Percentiles rank a stretch among this genome's conserved stretches.
phyloP scores from a whole-genome alignment of 2,329 filamentous ascomycete species.

The Piedraia hortae region DNA sequence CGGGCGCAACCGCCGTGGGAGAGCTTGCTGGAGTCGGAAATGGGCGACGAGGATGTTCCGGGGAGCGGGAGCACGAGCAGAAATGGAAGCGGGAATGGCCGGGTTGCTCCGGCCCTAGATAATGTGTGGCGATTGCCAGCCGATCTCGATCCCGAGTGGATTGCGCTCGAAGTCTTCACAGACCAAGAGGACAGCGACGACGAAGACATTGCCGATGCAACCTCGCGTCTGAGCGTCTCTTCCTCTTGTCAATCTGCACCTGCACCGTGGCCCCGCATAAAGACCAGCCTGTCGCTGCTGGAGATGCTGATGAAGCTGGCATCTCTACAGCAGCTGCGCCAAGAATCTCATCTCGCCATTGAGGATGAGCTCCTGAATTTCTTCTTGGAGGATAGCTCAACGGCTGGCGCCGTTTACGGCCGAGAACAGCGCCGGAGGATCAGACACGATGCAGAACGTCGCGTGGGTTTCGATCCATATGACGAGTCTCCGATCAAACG shows the following conservation, averaged over 20 bases:
- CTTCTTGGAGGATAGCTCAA: constrained; percentile 46
- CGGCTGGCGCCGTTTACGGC: constrained; percentile 31
- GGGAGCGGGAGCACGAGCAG: constrained; percentile 1
- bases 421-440: constrained; percentile 31
- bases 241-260: constrained; percentile 3
- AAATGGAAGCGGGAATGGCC: constrained; percentile 19
- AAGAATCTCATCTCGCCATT: constrained; percentile 66
- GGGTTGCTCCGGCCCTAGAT: constrained; percentile 17
- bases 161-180: constrained; percentile 63
- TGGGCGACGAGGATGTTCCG: constrained; percentile 1
- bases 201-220: constrained; percentile 18
- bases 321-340: constrained; percentile 75
- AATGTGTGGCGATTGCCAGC: constrained; percentile 34
- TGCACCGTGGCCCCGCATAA: constrained; percentile 18
- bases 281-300: constrained; percentile 48
- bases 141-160: constrained; percentile 68
- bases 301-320: constrained; percentile 71
- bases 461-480: constrained; percentile 45
- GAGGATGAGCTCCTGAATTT: constrained; percentile 73
- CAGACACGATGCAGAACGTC: constrained; percentile 29
- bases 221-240: constrained; percentile 2
- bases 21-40: constrained; percentile 20
- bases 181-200: constrained; percentile 26
- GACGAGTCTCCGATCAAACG: constrained; percentile 41
- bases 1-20: constrained; percentile 33